Evolutionary conservation across 305 asterid genomes (phyloP), one percentile per base, ranked within the genome.

Genomic region (Solanum aculeatissimum): DNA sequence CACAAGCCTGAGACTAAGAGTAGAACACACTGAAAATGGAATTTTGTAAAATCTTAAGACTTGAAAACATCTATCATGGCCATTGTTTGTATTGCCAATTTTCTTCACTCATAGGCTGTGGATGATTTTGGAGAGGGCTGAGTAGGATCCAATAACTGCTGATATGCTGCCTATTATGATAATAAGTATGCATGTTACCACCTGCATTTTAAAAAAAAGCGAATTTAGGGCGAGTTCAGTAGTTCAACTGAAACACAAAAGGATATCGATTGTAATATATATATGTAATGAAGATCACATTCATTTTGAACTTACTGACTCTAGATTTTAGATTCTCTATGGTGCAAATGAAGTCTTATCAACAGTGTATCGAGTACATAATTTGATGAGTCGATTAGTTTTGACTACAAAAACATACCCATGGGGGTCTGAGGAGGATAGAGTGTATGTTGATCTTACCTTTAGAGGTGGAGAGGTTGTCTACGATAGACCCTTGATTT

Each of bases 51-150:
- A 60, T 60, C 15, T 15, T 25, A 75, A 74, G 25, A 49, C 62
- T 75, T 16, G 62, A 16, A 49, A 75, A 75, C 11, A 75, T 49
- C 11, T 47, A 18, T 27, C 4, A 27, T 29, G 16, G 82, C 63
- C 65, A 75, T 77, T 51, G 54, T 42, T 42, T 42, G 65, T 29
- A 51, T 18, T 51, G 58, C 65, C 27, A 77, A 29, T 27, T 16
- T 49, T 62, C 27, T 21, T 19, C 74, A 45, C 69, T 55, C 66
- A 78, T 75, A 95, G 81, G 63, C 86, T 92, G 81, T 93, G 85
- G 69, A 92, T 84, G 58, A 96, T 96, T 83, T 93, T 83, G 38
- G 95, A 89, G 70, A 96, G 77, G 21, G 99, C 95, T 16, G 99
- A 93, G 83, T 91, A 95, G 5, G 93, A 87, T 40, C 99, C 99